Evolutionary conservation across 2,329 filamentous ascomycete genomes (phyloP).

Genomic region (Botryosphaeria dothidea): DNA sequence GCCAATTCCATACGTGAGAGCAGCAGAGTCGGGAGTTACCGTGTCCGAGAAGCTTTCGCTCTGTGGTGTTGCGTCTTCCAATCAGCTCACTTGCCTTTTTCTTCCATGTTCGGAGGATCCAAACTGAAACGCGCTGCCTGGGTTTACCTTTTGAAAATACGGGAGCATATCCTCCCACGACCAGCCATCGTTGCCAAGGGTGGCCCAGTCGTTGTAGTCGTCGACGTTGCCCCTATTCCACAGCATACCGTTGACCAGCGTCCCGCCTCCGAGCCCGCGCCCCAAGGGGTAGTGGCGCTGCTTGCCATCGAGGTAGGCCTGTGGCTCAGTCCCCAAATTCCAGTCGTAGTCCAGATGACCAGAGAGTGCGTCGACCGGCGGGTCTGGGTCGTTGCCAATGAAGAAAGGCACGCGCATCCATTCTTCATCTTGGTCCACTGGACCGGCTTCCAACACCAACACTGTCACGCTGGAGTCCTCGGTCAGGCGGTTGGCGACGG

Average conservation of each 20-base stretch:
- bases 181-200: conserved; percentile 25
- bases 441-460: conserved; percentile 32
- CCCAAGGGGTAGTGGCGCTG: conserved; percentile 16
- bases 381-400: conserved; percentile 19
- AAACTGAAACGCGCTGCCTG: neutral
- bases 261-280: conserved; percentile 22
- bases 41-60: conserved; percentile 29
- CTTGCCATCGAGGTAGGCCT: conserved; percentile 20
- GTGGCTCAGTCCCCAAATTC: conserved; percentile 31
- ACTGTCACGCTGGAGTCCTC: conserved; percentile 32
- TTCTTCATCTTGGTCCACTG: conserved; percentile 28
- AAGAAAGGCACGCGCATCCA: conserved; percentile 15
- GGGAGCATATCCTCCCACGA: conserved; percentile 30
- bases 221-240: conserved; percentile 13
- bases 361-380: conserved; percentile 28
- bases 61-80: conserved; percentile 7
- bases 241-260: conserved; percentile 21
- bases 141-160: conserved; percentile 35
- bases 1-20: conserved; percentile 27
- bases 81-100: neutral
- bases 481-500: conserved; percentile 30
- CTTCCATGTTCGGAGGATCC: too few species aligned
- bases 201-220: conserved; percentile 22
- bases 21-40: conserved; percentile 20
- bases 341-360: conserved; percentile 35